Base-by-base conservation (phyloP, 352 stramenopile genomes). In the Phytophthora pini region DNA sequence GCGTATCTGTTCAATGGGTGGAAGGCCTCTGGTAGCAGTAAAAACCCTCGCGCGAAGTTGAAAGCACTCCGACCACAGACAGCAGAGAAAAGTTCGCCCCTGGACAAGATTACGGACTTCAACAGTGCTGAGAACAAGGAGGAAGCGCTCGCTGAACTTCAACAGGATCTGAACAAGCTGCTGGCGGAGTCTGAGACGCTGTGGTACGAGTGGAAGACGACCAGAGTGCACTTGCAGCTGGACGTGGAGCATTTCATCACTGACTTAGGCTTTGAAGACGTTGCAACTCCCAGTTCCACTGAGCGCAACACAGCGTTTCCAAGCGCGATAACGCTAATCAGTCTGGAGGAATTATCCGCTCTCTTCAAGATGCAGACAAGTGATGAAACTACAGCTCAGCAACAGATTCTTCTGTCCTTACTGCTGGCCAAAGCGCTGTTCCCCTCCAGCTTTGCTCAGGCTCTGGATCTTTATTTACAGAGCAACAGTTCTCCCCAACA, bases 161-260 rank as follows among this genome's bases (percentile, higher is more conserved):
- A 73, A 43, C 39, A 48, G 22, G 41, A 34, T 3, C 5, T 65
- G 5, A 59, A 73, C 7, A 55, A 20, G 22, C 60, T 74, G 22
- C 52, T 65, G 31, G 56, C 20, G 3, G 24, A 56, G 0, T 64
- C 68, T 0, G 77, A 87, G 17, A 67, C 56, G 20, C n/a, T 81
- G 2, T 90, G 81, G 81, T 65, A 68, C 24, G 65, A 84, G 31
- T 87, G 77, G 77, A 83, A 74, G n/a, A 66, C 72, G 2, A 61
- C 49, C 1, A 73, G 72, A 51, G 32, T 69, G 13, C 56, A 68
- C 4, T 38, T 69, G 3, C 60, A 68, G 13, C 24, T 34, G 4
- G 67, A 83, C 5, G 5, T 77, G 0, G 51, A 70, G 8, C 56
- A 31, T 15, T 32, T 76, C 10, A 38, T 80, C 17, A 17, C 26